These are phyloP conservation scores for Monosporascus ibericus DNA, from an alignment of 2,329 filamentous ascomycete species.

Conservation along the genomic window DNA sequence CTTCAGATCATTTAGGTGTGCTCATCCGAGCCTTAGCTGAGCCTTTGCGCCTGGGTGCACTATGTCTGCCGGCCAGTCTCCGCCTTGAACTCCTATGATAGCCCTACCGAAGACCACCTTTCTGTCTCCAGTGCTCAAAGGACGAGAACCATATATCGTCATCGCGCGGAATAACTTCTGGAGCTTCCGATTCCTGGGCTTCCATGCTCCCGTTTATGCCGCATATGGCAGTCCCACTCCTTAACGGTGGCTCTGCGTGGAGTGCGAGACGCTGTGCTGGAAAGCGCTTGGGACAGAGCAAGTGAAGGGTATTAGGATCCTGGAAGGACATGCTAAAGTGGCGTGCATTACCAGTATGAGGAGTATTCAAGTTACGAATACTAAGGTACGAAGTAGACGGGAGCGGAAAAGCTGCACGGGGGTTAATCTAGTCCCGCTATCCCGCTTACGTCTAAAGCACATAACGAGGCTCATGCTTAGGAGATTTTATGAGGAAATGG, in stretches of 20 bases:
- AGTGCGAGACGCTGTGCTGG: neutral
- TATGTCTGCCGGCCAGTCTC: too few species aligned
- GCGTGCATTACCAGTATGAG: too few species aligned
- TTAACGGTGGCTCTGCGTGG: neutral
- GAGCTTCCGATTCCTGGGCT: neutral
- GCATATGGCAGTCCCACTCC: neutral
- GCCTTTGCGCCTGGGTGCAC: too few species aligned
- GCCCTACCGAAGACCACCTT: neutral
- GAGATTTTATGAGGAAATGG: too few species aligned
- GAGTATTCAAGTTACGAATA: too few species aligned
- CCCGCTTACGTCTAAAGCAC: too few species aligned
- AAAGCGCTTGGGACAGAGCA: neutral
- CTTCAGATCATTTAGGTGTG: conserved; percentile 3
- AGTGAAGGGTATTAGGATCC: neutral
- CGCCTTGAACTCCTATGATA: too few species aligned
- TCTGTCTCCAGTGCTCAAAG: neutral
- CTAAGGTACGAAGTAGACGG: too few species aligned
- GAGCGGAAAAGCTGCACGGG: too few species aligned
- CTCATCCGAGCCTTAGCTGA: neutral
- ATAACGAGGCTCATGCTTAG: too few species aligned
- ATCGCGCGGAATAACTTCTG: neutral
- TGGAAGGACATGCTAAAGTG: too few species aligned
- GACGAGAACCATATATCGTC: neutral
- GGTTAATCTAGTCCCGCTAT: too few species aligned
- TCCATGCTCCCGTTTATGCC: neutral